A percentile compares a stretch with the other conserved stretches of the same genome.
Conservation (phyloP, 2,329 filamentous ascomycete species). For the Fusarium papillatum region DNA sequence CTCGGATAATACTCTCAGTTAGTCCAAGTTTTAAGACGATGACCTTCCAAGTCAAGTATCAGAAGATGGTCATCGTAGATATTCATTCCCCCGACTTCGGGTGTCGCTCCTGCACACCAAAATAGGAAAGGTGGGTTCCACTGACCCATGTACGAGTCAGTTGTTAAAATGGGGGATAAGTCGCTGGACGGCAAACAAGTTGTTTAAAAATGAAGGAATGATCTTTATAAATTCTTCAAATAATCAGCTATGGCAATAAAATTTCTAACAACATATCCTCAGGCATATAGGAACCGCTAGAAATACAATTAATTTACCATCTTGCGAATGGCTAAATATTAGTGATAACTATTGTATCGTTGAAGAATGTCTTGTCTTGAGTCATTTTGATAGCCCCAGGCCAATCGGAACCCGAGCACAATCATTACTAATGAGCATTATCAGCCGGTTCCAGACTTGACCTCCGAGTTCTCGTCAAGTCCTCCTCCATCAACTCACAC, state of each 20-base stretch:
- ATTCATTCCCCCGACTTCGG: neutral
- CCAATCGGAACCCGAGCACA: neutral
- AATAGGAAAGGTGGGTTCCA: neutral
- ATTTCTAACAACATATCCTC: fast-evolving
- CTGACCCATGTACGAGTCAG: neutral
- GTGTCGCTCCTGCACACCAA: neutral
- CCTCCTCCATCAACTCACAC: neutral
- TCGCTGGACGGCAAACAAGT: too few relatives aligned
- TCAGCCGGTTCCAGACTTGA: neutral
- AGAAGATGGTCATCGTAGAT: too few relatives aligned
- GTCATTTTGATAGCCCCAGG: neutral
- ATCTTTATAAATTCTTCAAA: too few relatives aligned
- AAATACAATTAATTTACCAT: too few relatives aligned
- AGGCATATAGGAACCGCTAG: too few relatives aligned
- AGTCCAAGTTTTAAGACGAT: too few relatives aligned
- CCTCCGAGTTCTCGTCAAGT: neutral
- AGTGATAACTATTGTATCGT: neutral
- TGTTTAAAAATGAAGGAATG: neutral
- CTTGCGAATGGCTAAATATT: neutral
- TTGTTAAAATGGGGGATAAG: neutral
- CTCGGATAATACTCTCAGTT: too few relatives aligned
- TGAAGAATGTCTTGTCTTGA: neutral
- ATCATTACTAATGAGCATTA: neutral
- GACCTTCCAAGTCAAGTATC: too few relatives aligned
- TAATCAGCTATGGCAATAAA: too few relatives aligned